Evolutionary conservation across 441 rosid genomes (phyloP).

Genomic region (Pelargonium myrrhifolium): DNA sequence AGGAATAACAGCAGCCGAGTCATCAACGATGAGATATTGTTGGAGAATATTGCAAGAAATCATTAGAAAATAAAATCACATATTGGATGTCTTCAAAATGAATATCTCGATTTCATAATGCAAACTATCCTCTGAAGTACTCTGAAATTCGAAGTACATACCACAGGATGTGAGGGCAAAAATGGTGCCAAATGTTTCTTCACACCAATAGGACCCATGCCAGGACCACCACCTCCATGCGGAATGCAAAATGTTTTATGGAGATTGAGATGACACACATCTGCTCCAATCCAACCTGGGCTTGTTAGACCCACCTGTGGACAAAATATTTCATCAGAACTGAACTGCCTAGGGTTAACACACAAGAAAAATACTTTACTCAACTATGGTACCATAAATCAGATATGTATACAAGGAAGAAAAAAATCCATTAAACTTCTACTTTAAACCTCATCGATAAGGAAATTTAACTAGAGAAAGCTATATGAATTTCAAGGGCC

Average conservation of each 20-base stretch:
- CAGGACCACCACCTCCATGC: slow-evolving; percentile 98
- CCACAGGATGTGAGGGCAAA: slow-evolving; percentile 95
- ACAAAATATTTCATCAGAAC: slow-evolving; percentile 18
- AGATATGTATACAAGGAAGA: not conserved
- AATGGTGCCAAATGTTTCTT: slow-evolving; percentile 92
- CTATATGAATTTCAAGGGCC: too few relatives aligned
- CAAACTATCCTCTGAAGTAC: not conserved
- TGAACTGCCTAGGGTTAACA: not conserved
- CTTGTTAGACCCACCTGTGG: slow-evolving; percentile 90
- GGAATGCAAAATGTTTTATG: slow-evolving; percentile 98
- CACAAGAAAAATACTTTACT: too few relatives aligned
- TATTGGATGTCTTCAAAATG: too few relatives aligned
- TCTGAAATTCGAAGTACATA: slow-evolving; percentile 26
- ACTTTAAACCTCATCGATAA: too few relatives aligned
- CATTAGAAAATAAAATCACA: too few relatives aligned
- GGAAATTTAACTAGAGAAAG: too few relatives aligned
- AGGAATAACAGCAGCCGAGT: slow-evolving; percentile 13
- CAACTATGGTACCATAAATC: not conserved
- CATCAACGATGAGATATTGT: not conserved
- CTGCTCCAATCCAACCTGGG: slow-evolving; percentile 97
- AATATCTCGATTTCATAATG: too few relatives aligned
- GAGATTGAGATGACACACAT: slow-evolving; percentile 96
- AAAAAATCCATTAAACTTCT: too few relatives aligned
- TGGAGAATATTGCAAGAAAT: too few relatives aligned
- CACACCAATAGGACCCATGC: slow-evolving; percentile 99